Evolutionary conservation across 139 green algal genomes (phyloP).

Genomic region (Tetraselmis striata): DNA sequence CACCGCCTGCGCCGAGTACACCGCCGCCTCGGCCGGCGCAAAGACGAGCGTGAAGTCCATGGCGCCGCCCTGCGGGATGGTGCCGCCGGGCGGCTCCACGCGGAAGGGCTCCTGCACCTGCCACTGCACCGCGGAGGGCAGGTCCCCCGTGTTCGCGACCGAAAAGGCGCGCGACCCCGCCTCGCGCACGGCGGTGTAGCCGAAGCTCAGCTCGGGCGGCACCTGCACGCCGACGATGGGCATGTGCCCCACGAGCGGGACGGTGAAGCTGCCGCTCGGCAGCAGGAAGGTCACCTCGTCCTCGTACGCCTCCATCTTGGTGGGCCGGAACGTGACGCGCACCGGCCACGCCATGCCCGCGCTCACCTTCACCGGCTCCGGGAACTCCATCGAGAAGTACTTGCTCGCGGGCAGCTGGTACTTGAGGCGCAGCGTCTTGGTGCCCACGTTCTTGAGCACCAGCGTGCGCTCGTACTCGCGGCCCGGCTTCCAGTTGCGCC

Average conservation of each 20-base stretch:
- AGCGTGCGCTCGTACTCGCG: constrained; percentile 52
- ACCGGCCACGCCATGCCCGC: constrained; percentile 46
- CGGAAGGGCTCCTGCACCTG: constrained; percentile 49
- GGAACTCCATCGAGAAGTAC: constrained; percentile 66
- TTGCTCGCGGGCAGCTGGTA: constrained; percentile 55
- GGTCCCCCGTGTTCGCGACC: constrained; percentile 51
- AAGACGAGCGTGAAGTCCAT: constrained; percentile 36
- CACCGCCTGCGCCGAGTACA: constrained; percentile 33
- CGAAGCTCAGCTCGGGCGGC: constrained; percentile 41
- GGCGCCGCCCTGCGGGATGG: constrained; percentile 30
- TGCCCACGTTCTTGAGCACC: constrained; percentile 58
- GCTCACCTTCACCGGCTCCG: constrained; percentile 54
- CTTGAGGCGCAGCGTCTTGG: constrained; percentile 42
- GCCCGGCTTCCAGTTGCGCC: constrained; percentile 52
- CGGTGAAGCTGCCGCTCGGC: constrained; percentile 26
- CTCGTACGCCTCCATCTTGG: constrained; percentile 39
- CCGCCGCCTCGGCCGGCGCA: constrained; percentile 46
- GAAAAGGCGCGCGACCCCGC: constrained; percentile 13
- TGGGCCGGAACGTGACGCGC: constrained; percentile 60
- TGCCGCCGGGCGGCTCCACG: constrained; percentile 28
- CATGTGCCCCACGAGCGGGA: constrained; percentile 39
- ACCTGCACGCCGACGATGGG: constrained; percentile 42
- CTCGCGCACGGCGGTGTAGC: constrained; percentile 42
- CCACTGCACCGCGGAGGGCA: neutral
- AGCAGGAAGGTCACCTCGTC: constrained; percentile 48